phyloP scores from a whole-genome alignment of 2,329 filamentous ascomycete species.

The Aciculosporium take region DNA sequence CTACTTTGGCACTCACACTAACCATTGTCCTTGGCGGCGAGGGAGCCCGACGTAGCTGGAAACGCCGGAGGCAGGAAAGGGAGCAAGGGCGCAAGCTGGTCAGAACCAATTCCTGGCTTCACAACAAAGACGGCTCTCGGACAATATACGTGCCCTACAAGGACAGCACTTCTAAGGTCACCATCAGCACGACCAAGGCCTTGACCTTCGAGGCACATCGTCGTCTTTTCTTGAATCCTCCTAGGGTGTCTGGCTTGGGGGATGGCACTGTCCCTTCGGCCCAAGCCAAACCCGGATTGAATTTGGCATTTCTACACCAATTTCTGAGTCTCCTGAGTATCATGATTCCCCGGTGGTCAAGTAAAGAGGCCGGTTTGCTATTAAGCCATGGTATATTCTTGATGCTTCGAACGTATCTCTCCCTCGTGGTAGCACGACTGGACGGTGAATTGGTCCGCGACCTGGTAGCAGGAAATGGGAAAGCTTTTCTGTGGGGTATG shows the following conservation, averaged over 20 bases:
- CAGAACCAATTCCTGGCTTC: slow-evolving; percentile 80
- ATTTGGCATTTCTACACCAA: slow-evolving; percentile 91
- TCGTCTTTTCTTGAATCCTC: slow-evolving; percentile 81
- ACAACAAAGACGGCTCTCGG: slow-evolving; percentile 86
- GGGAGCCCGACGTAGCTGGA: slow-evolving; percentile 68
- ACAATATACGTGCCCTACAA: slow-evolving; percentile 94
- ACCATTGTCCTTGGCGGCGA: slow-evolving; percentile 69
- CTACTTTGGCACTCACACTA: slow-evolving; percentile 59
- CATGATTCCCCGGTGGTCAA: slow-evolving; percentile 90
- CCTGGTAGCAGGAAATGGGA: slow-evolving; percentile 87
- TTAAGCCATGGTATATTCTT: slow-evolving; percentile 82
- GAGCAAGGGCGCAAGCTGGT: slow-evolving; percentile 72
- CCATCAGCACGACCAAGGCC: slow-evolving; percentile 77
- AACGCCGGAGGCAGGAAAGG: slow-evolving; percentile 56
- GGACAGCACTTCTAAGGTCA: slow-evolving; percentile 75
- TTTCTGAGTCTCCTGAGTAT: slow-evolving; percentile 94
- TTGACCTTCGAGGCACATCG: slow-evolving; percentile 95
- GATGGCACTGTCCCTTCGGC: slow-evolving; percentile 68
- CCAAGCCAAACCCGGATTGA: slow-evolving; percentile 85
- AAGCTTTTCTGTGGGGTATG: slow-evolving; percentile 75
- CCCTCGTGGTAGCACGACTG: slow-evolving; percentile 77
- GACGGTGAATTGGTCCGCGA: slow-evolving; percentile 95
- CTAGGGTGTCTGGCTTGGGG: slow-evolving; percentile 62
- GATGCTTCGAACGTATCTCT: slow-evolving; percentile 85
- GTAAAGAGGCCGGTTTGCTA: slow-evolving; percentile 85